These are phyloP conservation scores for Dimocarpus longan DNA, from an alignment of 345 rosid species.

Conservation along the genomic window DNA sequence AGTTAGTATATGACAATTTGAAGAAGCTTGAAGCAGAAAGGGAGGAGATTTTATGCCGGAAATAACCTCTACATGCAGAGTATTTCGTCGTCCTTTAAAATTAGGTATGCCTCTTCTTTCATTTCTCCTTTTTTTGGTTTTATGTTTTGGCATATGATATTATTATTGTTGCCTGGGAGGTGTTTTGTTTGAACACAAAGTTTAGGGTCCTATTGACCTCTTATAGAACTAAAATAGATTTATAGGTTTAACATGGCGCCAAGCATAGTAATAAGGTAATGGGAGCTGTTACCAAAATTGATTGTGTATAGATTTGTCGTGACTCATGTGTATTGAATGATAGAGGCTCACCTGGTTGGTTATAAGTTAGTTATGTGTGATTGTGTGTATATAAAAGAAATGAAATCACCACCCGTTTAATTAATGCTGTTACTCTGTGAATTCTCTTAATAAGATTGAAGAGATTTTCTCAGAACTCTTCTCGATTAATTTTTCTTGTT, in stretches of 20 bases:
- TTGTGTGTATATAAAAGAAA: too few species aligned
- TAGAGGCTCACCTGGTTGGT: too few species aligned
- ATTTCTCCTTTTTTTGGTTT: not conserved
- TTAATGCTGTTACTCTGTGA: too few species aligned
- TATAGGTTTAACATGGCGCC: not conserved
- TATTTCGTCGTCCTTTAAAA: not conserved
- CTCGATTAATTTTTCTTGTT: too few species aligned
- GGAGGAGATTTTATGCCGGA: conserved; percentile 24
- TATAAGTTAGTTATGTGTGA: too few species aligned
- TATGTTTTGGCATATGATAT: not conserved
- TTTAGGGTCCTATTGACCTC: not conserved
- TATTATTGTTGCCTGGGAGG: not conserved
- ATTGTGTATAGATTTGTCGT: too few species aligned
- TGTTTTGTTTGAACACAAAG: not conserved
- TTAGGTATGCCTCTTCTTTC: not conserved
- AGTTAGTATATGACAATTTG: conserved; percentile 35
- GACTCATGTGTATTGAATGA: too few species aligned
- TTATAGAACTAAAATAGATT: not conserved
- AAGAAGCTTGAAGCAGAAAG: conserved; percentile 32
- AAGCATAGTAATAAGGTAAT: not conserved
- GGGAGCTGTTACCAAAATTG: not conserved
- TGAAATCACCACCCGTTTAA: too few species aligned
- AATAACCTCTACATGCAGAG: not conserved
- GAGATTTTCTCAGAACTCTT: too few species aligned
- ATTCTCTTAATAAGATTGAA: too few species aligned